A percentile compares a stretch with the other conserved stretches of the same genome.
Conservation (phyloP, 2,329 filamentous ascomycete species). For the Fusarium hostae region DNA sequence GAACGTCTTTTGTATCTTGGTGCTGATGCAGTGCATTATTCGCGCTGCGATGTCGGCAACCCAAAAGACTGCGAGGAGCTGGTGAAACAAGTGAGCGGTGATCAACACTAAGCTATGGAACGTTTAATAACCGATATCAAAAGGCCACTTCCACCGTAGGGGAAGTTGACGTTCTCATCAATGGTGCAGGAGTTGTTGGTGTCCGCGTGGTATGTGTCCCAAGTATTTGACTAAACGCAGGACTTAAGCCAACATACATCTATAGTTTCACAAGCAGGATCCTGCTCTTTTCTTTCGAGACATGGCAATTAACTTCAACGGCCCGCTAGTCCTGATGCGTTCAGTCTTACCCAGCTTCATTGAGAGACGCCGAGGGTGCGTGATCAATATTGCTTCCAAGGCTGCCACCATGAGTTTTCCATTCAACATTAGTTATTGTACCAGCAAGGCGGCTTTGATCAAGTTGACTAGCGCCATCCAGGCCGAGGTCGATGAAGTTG, state of each 20-base stretch:
- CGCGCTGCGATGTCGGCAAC: background rate
- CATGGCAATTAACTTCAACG: background rate
- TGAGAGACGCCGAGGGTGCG: background rate
- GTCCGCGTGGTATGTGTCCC: background rate
- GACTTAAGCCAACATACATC: rapidly evolving
- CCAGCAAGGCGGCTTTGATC: background rate
- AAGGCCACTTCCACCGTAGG: rapidly evolving
- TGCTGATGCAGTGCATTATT: background rate
- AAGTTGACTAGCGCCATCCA: background rate
- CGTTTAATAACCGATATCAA: rapidly evolving
- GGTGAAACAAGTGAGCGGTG: background rate
- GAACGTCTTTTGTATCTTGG: background rate
- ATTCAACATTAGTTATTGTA: background rate
- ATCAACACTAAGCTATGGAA: rapidly evolving
- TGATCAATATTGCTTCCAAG: background rate
- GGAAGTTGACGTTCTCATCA: rapidly evolving
- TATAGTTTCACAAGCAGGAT: background rate
- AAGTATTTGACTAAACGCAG: rapidly evolving
- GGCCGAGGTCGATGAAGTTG: background rate
- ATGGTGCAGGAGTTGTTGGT: background rate
- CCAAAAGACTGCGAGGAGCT: background rate
- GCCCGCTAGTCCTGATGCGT: background rate
- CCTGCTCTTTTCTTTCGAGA: background rate
- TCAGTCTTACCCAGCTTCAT: background rate
- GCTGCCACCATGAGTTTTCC: background rate